These are phyloP conservation scores for Verticillium dahliae DNA, from an alignment of 2,329 filamentous ascomycete species.

Conservation along the genomic window DNA sequence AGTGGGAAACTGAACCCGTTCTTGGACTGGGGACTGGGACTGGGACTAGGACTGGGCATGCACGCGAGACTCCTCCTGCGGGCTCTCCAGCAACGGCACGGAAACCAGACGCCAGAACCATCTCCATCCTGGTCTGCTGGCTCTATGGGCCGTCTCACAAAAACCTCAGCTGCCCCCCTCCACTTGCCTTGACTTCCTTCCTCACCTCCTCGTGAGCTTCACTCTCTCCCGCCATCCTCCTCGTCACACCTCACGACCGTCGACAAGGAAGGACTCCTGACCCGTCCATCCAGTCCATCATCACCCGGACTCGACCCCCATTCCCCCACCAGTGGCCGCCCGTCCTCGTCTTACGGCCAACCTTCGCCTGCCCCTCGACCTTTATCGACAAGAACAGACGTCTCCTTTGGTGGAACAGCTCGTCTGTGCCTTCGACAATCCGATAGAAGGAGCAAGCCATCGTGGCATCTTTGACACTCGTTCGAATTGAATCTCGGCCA, in stretches of 20 bases:
- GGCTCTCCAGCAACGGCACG: neutral
- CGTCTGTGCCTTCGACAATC: neutral
- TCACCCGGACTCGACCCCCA: neutral
- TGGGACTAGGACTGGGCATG: neutral
- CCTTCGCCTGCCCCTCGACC: neutral
- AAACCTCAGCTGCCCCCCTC: slow-evolving; percentile 2
- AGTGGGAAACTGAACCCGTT: neutral
- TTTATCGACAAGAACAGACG: neutral
- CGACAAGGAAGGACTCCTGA: neutral
- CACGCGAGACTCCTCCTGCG: neutral
- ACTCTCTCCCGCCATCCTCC: neutral
- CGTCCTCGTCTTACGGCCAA: neutral
- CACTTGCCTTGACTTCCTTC: neutral
- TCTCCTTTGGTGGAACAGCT: slow-evolving; percentile 1
- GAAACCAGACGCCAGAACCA: neutral
- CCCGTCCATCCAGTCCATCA: neutral
- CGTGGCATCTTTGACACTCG: neutral
- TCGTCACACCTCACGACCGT: neutral
- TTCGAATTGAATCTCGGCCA: neutral
- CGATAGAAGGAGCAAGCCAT: neutral
- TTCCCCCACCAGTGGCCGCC: neutral
- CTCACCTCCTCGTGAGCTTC: neutral
- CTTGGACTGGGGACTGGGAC: neutral
- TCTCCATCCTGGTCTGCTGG: slow-evolving; percentile 2
- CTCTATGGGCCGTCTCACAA: slow-evolving; percentile 2